Evolutionary conservation across 2,329 filamentous ascomycete genomes (phyloP).

Genomic region (Sarocladiaceae sp.): DNA sequence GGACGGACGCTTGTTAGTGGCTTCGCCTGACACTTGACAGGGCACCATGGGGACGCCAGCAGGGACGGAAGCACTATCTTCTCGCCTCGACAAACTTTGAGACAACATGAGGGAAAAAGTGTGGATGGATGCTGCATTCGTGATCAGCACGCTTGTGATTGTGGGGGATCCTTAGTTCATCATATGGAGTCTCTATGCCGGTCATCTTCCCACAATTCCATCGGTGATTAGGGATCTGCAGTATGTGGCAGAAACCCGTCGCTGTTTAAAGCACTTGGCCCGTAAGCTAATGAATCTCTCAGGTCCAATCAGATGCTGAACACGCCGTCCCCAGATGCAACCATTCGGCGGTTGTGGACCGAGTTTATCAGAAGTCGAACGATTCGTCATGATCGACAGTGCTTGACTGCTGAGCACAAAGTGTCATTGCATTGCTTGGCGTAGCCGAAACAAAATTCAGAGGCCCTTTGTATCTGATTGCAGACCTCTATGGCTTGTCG

Average conservation of each 20-base stretch:
- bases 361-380: background rate
- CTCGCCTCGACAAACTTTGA: conserved; percentile 6
- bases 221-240: background rate
- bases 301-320: background rate
- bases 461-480: background rate
- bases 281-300: background rate
- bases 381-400: too few relatives aligned
- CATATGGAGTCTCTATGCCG: background rate
- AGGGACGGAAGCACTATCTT: background rate
- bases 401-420: too few relatives aligned
- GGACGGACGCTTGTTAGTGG: too few relatives aligned
- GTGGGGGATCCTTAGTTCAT: background rate
- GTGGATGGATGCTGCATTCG: background rate
- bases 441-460: too few relatives aligned
- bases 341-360: background rate
- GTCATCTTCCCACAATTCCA: background rate
- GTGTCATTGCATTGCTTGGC: too few relatives aligned
- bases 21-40: too few relatives aligned
- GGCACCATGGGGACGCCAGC: background rate
- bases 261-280: background rate
- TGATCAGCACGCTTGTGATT: background rate
- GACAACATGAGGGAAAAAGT: background rate
- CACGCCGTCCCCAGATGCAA: background rate
- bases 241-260: background rate
- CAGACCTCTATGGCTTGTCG: too few relatives aligned